Conservation (phyloP, 78 protist genomes). For the Pelomyxa schiedti region DNA sequence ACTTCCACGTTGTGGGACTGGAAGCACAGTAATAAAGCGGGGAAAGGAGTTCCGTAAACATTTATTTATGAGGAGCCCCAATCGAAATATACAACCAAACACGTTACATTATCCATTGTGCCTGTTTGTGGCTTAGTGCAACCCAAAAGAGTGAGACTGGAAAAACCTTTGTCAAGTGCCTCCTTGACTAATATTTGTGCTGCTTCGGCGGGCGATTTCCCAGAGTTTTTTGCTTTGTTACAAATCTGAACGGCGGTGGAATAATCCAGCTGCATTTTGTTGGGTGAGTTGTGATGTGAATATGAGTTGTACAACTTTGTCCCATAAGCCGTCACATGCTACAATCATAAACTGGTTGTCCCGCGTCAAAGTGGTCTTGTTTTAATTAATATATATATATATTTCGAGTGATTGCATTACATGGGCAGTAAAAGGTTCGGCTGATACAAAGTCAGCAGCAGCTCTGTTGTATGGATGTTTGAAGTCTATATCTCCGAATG, state of each 20-base stretch:
- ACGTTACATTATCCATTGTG: not conserved
- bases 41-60: too few species aligned
- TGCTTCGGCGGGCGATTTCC: not conserved
- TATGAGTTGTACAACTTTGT: slow-evolving; percentile 7
- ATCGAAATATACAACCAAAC: not conserved
- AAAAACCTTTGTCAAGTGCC: not conserved
- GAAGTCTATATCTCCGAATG: slow-evolving; percentile 53
- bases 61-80: too few species aligned
- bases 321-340: slow-evolving; percentile 63
- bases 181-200: not conserved
- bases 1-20: too few species aligned
- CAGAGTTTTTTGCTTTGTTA: not conserved
- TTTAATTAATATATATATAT: not conserved
- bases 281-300: not conserved
- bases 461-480: slow-evolving; percentile 29
- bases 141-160: not conserved
- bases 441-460: slow-evolving; percentile 35
- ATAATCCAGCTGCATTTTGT: not conserved
- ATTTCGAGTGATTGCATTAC: not conserved
- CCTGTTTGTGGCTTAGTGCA: not conserved
- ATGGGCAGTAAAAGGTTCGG: slow-evolving; percentile 40
- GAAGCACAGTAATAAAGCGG: too few species aligned
- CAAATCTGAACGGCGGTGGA: not conserved
- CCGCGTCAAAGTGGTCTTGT: slow-evolving; percentile 12
- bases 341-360: slow-evolving; percentile 39